Conservation (phyloP, 495 filamentous ascomycete species). For the Apodospora peruviana region DNA sequence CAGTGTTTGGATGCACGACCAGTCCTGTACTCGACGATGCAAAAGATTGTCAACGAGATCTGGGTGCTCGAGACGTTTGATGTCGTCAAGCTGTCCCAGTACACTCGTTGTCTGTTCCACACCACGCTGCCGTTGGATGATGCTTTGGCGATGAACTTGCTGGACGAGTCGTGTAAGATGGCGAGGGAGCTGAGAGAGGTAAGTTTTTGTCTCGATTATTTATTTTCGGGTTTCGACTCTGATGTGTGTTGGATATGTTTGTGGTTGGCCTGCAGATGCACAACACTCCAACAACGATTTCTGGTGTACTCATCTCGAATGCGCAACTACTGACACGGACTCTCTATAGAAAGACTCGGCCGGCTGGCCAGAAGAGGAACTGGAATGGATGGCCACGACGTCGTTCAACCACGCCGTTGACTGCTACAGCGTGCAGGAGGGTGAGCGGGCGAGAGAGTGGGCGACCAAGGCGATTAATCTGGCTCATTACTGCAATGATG, state of each 20-base stretch:
- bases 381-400: conserved; percentile 70
- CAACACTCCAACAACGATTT: neutral
- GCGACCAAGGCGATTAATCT: conserved; percentile 59
- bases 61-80: conserved; percentile 49
- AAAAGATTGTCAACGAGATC: conserved; percentile 59
- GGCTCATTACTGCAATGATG: conserved; percentile 50
- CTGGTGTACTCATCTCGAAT: neutral
- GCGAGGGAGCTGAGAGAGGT: conserved; percentile 40
- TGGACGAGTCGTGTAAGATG: conserved; percentile 50
- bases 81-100: conserved; percentile 55
- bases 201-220: conserved; percentile 4
- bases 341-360: conserved; percentile 28
- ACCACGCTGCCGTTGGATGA: conserved; percentile 48
- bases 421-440: conserved; percentile 53
- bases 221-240: neutral
- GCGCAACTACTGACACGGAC: neutral
- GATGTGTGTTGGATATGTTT: neutral
- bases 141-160: conserved; percentile 44
- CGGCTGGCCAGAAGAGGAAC: conserved; percentile 61
- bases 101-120: conserved; percentile 68
- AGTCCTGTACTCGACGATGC: conserved; percentile 45
- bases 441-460: conserved; percentile 57
- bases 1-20: neutral
- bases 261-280: neutral
- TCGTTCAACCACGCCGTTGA: conserved; percentile 76